These are phyloP conservation scores for Capsicum pubescens DNA, from an alignment of 257 asterid species.

Conservation along the genomic window DNA sequence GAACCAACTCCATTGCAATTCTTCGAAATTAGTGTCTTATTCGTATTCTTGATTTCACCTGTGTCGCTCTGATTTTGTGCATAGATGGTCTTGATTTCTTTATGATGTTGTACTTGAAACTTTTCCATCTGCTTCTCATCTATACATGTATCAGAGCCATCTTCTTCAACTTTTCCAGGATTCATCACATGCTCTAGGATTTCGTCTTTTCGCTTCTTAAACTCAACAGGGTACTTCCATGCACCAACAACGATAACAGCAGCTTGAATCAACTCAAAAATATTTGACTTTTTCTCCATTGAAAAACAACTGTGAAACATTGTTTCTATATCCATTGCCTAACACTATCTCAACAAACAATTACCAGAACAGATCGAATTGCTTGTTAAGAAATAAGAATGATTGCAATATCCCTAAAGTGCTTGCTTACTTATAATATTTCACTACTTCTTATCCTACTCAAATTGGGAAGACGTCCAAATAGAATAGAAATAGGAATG, in stretches of 20 bases:
- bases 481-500: too few relatives aligned
- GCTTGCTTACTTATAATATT: too few relatives aligned
- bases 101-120: too few relatives aligned
- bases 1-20: neutral
- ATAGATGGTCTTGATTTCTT: neutral
- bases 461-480: too few relatives aligned
- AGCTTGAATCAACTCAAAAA: neutral
- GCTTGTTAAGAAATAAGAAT: too few relatives aligned
- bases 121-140: neutral
- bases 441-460: too few relatives aligned
- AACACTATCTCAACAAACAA: neutral
- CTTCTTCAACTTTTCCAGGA: neutral
- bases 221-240: neutral
- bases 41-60: neutral
- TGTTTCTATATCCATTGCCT: neutral
- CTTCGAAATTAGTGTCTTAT: neutral
- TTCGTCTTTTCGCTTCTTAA: neutral
- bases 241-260: neutral
- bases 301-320: neutral
- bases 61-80: neutral
- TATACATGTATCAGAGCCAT: too few relatives aligned
- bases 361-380: too few relatives aligned
- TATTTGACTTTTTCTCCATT: neutral
- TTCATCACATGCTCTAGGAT: neutral
- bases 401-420: too few relatives aligned